Base-by-base conservation (phyloP, 2,329 filamentous ascomycete genomes). In the Hypoxylon sp. region DNA sequence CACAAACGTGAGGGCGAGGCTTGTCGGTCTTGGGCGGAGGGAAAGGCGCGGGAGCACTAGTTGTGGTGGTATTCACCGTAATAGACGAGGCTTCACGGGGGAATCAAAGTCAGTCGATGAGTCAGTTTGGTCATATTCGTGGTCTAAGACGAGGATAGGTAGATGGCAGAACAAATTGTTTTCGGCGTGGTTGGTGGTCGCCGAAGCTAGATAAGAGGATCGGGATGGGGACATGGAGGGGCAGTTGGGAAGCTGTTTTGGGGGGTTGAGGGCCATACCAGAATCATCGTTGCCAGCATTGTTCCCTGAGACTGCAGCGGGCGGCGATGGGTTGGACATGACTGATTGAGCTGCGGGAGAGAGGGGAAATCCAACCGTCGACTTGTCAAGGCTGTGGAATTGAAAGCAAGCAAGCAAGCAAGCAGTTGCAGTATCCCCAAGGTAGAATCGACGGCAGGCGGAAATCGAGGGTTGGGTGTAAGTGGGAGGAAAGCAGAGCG, bases 1-100 rank as follows among this genome's bases (percentile, higher is more conserved):
- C 89, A 82, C 96, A 99, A 65, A 97, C 90, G 80, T 99, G 96
- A 70, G 96, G 96, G 69, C 95, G 89, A 60, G 96, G 96, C 83
- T 98, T 99, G 80, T 99, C 96, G 68, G 93, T 97, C 83, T 98
- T 99, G 51, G 95, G 91, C 40, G 92, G 91, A 72, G 92, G 92
- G 70, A 92, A 91, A 46, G 72, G 72, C 32, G 70, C 65, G 24
- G 72, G 68, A 33, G 70, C 70, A 62, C 70, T 61, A 44, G 71
- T 56, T 28, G 70, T 65, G 50, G 73, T 67, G 32, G 75, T 74
- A 32, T 77, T 77, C 63, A 77, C 75, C 56, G 75, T 77, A 48
- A 84, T 85, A 50, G 83, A 81, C 51, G 73, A 74, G 16, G 73
- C 74, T 71, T 70, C 50, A 62, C 28, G 40, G 61, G 61, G 36